phyloP scores from a whole-genome alignment of 495 filamentous ascomycete species.

The Podospora didyma region DNA sequence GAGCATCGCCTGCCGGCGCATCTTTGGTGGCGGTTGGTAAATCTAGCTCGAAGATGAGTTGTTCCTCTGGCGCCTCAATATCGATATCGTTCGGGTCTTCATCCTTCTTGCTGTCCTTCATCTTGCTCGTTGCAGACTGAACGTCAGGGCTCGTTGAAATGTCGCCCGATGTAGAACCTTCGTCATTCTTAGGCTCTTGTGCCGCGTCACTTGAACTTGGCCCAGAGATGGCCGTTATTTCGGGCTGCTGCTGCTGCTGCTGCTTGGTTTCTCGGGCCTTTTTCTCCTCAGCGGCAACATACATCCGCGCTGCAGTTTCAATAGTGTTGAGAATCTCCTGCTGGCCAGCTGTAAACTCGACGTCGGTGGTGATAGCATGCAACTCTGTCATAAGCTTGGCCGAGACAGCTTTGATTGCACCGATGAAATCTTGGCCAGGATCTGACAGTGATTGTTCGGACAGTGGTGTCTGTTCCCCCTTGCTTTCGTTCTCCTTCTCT shows the following conservation, averaged over 20 bases:
- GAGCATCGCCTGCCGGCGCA: constrained; percentile 1
- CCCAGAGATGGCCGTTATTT: constrained; percentile 1
- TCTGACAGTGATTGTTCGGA: constrained; percentile 4
- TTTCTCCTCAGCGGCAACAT: constrained; percentile 32
- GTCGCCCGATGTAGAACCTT: constrained; percentile 8
- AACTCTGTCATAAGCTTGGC: constrained; percentile 30
- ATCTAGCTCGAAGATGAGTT: constrained; percentile 30
- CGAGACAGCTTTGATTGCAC: constrained; percentile 36
- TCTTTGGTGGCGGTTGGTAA: constrained; percentile 3
- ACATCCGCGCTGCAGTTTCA: constrained; percentile 40
- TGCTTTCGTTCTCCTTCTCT: constrained; percentile 26
- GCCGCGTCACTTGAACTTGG: constrained; percentile 6
- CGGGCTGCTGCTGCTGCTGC: constrained; percentile 2
- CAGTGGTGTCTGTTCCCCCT: constrained; percentile 15
- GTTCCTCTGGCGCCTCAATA: constrained; percentile 40
- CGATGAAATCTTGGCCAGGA: constrained; percentile 36
- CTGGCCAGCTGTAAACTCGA: constrained; percentile 22
- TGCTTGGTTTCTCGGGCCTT: constrained; percentile 15
- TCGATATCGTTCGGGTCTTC: constrained; percentile 45
- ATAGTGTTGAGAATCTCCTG: constrained; percentile 41
- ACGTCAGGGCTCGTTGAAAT: constrained; percentile 16
- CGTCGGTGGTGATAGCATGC: constrained; percentile 25
- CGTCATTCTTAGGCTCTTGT: constrained; percentile 4
- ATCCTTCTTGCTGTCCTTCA: constrained; percentile 24
- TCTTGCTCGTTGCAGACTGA: constrained; percentile 8